phyloP scores from a whole-genome alignment of 768 basidiomycete species.

The Hericium erinaceus region DNA sequence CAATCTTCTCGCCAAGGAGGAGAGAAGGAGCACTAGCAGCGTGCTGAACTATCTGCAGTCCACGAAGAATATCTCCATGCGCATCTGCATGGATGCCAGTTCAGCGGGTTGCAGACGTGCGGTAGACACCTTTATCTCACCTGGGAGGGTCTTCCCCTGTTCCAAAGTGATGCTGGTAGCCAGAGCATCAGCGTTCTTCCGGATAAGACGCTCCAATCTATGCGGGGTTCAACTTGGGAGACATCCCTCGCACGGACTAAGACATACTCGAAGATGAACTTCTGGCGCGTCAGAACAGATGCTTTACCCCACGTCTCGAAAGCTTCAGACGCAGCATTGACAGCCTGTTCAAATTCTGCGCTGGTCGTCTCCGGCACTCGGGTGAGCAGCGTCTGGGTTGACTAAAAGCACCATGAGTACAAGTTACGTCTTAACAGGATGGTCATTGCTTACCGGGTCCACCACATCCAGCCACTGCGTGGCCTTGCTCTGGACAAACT shows the following conservation, averaged over 20 bases:
- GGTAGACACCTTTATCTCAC: constrained; percentile 28
- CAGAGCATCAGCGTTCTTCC: constrained; percentile 77
- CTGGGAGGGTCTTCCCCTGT: constrained; percentile 90
- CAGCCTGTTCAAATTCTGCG: constrained; percentile 74
- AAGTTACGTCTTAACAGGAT: background rate
- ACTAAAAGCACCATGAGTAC: constrained; percentile 32
- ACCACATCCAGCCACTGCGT: constrained; percentile 77
- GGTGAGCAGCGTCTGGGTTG: constrained; percentile 84
- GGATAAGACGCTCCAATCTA: constrained; percentile 82
- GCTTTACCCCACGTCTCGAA: constrained; percentile 85
- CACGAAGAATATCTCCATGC: constrained; percentile 88
- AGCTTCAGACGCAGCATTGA: constrained; percentile 74
- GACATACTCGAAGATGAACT: constrained; percentile 81
- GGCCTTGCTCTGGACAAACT: constrained; percentile 78
- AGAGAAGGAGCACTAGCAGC: constrained; percentile 76
- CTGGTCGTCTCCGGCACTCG: constrained; percentile 83
- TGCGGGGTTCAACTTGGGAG: background rate
- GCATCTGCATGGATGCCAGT: constrained; percentile 50
- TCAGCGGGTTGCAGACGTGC: background rate
- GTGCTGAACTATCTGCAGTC: constrained; percentile 81
- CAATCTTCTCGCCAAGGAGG: constrained; percentile 85
- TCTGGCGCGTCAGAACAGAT: constrained; percentile 78
- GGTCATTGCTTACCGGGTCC: constrained; percentile 62
- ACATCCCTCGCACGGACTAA: background rate
- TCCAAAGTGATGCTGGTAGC: constrained; percentile 88